Base-by-base conservation (phyloP, 2,329 filamentous ascomycete species). In the Monosporascus sp. region DNA sequence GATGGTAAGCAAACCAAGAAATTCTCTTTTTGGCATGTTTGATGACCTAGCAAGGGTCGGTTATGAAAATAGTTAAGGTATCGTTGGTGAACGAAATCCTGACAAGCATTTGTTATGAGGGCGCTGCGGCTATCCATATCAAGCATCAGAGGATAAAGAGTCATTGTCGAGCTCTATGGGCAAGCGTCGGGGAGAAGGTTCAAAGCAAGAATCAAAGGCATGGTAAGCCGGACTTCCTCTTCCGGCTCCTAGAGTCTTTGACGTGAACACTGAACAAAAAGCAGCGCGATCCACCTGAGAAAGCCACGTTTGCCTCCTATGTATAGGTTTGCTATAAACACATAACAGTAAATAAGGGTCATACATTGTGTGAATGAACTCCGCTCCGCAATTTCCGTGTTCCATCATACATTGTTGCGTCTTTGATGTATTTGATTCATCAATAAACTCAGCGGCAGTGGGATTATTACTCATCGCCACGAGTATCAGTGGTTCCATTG, bases 101-200 rank as follows among this genome's bases (percentile, higher is more conserved):
- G 18, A 42, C 18, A 48, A 24, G 25, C 8, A 31, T 18, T 7
- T 27, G 24, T 46, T 51, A 11, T 38, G 37, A 50, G 25, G 45
- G 52, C 38, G 36, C 46, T 48, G 50, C 24, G 51, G 49, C 48
- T 52, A 53, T 24, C 49, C 51, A 65, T 65, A 63, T 63, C 57
- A 63, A 27, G 48, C 49, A 48, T 51, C 8, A 15, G 22, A 24
- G 51, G 45, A 67, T 65, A 66, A 67, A 66, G 65, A 60, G 45
- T 53, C 60, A 63, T 67, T 66, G 61, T 66, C 31, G 48, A 17
- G 11, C 6, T 47, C 24, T 36, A 51, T 54, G 36, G 49, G 51
- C 49, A 46, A 59, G 45, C 11, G 50, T 49, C 31, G 49, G 48
- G 34, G 42, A 56, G 62, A 51, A 65, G 61, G 56, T 34, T 60